Conservation (phyloP, 2,329 filamentous ascomycete genomes). For the Stachybotrys chlorohalonatus region DNA sequence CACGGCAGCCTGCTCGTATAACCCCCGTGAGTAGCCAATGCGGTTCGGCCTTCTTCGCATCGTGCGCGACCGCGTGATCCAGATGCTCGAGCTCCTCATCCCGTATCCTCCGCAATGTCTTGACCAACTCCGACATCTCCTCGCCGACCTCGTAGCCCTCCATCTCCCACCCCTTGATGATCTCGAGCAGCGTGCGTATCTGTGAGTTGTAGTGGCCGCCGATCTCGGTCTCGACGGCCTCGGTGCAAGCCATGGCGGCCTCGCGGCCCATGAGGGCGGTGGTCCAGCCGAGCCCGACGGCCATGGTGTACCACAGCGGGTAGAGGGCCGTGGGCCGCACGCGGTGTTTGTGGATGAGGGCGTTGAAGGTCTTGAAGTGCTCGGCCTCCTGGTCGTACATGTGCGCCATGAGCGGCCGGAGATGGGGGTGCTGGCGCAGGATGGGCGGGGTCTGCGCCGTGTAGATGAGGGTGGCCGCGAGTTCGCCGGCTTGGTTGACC, state of each 20-base stretch:
- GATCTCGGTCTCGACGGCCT: constrained; percentile 97
- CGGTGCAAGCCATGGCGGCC: constrained; percentile 96
- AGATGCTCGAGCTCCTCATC: constrained; percentile 97
- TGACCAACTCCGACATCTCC: constrained; percentile 65
- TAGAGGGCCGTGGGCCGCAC: constrained; percentile 90
- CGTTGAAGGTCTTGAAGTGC: constrained; percentile 81
- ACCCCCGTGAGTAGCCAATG: constrained; percentile 82
- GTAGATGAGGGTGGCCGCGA: constrained; percentile 95
- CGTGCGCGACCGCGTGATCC: constrained; percentile 88
- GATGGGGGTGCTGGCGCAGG: constrained; percentile 70
- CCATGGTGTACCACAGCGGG: constrained; percentile 76
- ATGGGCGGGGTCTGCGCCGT: constrained; percentile 78
- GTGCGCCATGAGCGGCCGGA: constrained; percentile 86
- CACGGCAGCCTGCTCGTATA: constrained; percentile 82
- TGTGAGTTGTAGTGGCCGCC: constrained; percentile 93
- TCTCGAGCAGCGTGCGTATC: constrained; percentile 71
- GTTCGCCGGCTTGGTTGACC: constrained; percentile 94
- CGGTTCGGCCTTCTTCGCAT: constrained; percentile 80
- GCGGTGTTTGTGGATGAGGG: constrained; percentile 73
- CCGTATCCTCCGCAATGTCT: constrained; percentile 70
- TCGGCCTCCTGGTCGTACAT: constrained; percentile 96
- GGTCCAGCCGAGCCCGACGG: constrained; percentile 76
- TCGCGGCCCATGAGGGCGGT: constrained; percentile 85
- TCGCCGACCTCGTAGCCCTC: constrained; percentile 72
- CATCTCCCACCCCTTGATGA: constrained; percentile 66